Base-by-base conservation (phyloP, 2,329 filamentous ascomycete genomes). In the Bipolaris sorokiniana region DNA sequence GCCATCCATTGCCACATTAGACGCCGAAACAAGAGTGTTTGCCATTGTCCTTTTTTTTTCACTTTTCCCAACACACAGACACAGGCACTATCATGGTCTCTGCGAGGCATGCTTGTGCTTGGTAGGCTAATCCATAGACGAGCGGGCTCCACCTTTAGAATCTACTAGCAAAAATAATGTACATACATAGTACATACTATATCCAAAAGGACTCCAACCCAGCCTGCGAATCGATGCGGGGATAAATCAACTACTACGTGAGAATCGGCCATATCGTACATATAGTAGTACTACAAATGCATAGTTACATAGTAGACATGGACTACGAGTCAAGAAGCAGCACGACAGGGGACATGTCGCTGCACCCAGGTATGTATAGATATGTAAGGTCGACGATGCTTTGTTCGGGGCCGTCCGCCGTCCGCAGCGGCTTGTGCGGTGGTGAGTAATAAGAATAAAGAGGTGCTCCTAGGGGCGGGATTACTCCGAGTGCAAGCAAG, bases 111-210 rank as follows among this genome's bases (percentile, higher is more conserved):
- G 45, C 41, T 23, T 53, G 23, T 44, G 45, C 41, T 23, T 53
- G 59, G 63, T 61, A 62, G 56, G 58, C 64, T 62, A 64, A 47
- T 38, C 52, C 34, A 36, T 51, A 55, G 47, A 51, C 49, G 44
- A 56, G 23, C 46, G 18, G 41, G 61, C 49, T 61, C 64, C 66
- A 65, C 66, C 22, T 48, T 50, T 63, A 58, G 57, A 67, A 41
- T 59, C 56, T 65, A 46, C 47, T 62, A 63, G 56, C 58, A 49
- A 48, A 34, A 55, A 31, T 5, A 31, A 31, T 13, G 28, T 49
- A 58, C 59, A 62, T 33, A 31, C 28, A 31, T 31, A 31, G 28
- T 31, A 31, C 28, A 11, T 13, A 31, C 28, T 31, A 13, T 31
- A 31, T 31, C 28, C 28, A 31, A 31, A 31, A 62, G 50, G 45